Base-by-base conservation (phyloP, 2,329 filamentous ascomycete genomes). In the Geosmithia flava region DNA sequence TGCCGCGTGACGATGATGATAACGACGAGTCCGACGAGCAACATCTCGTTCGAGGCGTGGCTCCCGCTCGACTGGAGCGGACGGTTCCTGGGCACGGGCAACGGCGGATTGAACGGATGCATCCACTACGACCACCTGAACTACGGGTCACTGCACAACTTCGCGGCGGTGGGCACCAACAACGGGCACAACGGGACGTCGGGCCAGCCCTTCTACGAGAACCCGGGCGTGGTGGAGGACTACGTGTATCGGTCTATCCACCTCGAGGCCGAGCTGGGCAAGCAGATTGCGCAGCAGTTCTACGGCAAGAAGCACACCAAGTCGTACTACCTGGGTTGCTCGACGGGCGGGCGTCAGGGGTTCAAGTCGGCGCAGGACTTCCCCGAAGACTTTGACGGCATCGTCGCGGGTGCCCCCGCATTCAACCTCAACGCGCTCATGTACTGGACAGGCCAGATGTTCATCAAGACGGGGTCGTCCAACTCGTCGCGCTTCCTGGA, bases 311-410 rank as follows among this genome's bases (percentile, higher is more conserved):
- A 27, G 0, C 57, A 64, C 1, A 57, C 60, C 0, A 71, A 69
- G 47, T 70, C 68, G 1, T 81, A 81, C 58, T 81, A 72, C 51
- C 55, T 72, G 2, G 78, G 78, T 7, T 81, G 78, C 55, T 80
- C 75, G 0, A 72, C 75, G 0, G 79, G 80, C 7, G 78, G 79
- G 1, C 66, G 78, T 0, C 75, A 81, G 62, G 78, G 75, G 3
- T 62, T 78, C 33, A 74, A 74, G 47, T 68, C 70, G 7, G 69
- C 74, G 0, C 69, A 81, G 53, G 55, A 62, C 15, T 79, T 70
- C 51, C 75, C 78, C 0, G 62, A 71, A 0, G 75, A 80, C 51
- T 81, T 78, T 47, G 75, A 81, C 47, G 76, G 76, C 19, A 68
- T 79, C 20, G 59, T 80, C 1, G 75, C 73, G 2, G 71, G 72